phyloP scores from a whole-genome alignment of 1,284 basidiomycete species.

The Lentinula novae-zelandiae region DNA sequence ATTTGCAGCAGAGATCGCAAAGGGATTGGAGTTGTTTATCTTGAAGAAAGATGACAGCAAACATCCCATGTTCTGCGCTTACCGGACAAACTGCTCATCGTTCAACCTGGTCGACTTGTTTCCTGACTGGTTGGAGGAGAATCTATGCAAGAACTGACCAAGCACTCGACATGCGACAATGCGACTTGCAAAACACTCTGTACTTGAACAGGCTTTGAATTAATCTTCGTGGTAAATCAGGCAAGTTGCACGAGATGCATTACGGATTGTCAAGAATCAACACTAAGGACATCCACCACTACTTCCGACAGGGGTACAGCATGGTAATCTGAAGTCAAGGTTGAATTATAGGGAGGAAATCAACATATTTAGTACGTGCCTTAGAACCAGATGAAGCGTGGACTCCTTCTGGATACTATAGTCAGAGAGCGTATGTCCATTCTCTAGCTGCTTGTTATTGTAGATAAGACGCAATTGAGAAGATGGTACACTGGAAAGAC shows the following conservation, averaged over 20 bases:
- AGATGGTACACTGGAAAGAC: constrained; percentile 54
- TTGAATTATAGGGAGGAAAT: not conserved
- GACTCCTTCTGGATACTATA: constrained; percentile 7
- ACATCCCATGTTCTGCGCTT: too few relatives aligned
- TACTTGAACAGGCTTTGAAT: too few relatives aligned
- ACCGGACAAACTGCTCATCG: too few relatives aligned
- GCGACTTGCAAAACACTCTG: too few relatives aligned
- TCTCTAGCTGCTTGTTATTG: constrained; percentile 72
- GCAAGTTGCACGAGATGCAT: not conserved
- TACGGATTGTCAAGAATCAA: not conserved
- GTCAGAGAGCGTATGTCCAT: constrained; percentile 72
- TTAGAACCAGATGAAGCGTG: constrained; percentile 7
- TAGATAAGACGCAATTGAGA: constrained; percentile 81
- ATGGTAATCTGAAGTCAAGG: not conserved
- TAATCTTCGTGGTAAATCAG: too few relatives aligned
- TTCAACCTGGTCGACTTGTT: too few relatives aligned
- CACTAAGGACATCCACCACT: not conserved
- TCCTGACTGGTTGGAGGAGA: too few relatives aligned
- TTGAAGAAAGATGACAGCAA: too few relatives aligned
- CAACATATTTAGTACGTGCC: not conserved
- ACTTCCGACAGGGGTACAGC: constrained; percentile 1
- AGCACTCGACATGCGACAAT: too few relatives aligned
- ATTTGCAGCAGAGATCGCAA: too few relatives aligned
- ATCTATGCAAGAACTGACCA: too few relatives aligned
- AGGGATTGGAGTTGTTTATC: too few relatives aligned